Base-by-base conservation (phyloP, 1,284 basidiomycete genomes). In the Sphaerobolus stellatus region DNA sequence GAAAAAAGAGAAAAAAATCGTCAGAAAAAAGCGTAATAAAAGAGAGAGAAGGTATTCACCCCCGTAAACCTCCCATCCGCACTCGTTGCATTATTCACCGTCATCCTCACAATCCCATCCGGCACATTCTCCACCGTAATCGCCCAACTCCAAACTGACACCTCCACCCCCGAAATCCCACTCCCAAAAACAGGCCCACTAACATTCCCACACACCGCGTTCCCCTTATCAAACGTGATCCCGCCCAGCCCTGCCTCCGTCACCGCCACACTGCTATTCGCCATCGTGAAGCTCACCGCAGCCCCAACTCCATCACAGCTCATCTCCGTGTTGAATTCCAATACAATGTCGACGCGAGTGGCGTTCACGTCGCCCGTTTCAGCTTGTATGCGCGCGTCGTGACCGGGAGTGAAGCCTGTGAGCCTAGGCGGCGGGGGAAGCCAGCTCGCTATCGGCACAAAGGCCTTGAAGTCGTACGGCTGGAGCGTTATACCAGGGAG, bases 241-340 rank as follows among this genome's bases (percentile, higher is more conserved):
- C n/a, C n/a, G n/a, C n/a, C n/a, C n/a, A n/a, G n/a, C n/a, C n/a
- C n/a, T 1, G 75, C 75, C 6, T 66, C 66, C 16, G 60, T 58
- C 28, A 75, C 70, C 1, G 84, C 83, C 48, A 79, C 75, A n/a
- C 82, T 84, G n/a, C 84, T 84, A 14, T 83, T 82, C 4, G 84
- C 82, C 73, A 88, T 78, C 48, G 83, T 83, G 59, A 94, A 73
- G 2, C 80, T 71, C 53, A 94, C 68, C 16, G 79, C 81, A 11
- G 69, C 64, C 1, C 83, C 86, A 50, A 95, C 76, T 40, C 79
- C 79, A 13, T 74, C 62, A 65, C 92, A 94, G 59, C 80, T 75
- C 93, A 96, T 94, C 28, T 64, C 66, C 13, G 75, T 69, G 62
- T 86, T 94, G 72, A 90, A 95, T 68, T 94, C 87, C 57, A 96